Conservation (phyloP, 2,329 filamentous ascomycete species). For the Fusarium sp. region DNA sequence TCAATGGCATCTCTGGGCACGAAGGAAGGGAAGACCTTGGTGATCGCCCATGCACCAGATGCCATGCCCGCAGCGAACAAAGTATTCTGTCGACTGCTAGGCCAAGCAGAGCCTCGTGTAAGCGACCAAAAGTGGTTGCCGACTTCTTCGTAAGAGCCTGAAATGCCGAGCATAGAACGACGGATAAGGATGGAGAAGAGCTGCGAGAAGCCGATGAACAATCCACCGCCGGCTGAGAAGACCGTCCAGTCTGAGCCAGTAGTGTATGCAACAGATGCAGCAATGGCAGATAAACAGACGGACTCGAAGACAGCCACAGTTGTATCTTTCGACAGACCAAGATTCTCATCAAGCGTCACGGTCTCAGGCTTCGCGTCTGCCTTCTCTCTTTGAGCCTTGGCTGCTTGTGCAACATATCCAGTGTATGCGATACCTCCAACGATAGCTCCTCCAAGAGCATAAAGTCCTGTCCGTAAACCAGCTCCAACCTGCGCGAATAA, state of each 20-base stretch:
- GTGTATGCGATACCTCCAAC: conserved; percentile 66
- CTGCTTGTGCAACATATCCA: conserved; percentile 53
- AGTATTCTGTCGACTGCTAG: conserved; percentile 56
- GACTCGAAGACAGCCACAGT: conserved; percentile 58
- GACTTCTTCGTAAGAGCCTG: conserved; percentile 69
- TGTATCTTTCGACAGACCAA: conserved; percentile 53
- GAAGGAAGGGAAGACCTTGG: conserved; percentile 49
- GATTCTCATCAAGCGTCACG: conserved; percentile 53
- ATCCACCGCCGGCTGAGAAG: conserved; percentile 64
- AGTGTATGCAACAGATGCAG: conserved; percentile 49
- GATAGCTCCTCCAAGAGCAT: conserved; percentile 64
- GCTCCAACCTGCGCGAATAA: conserved; percentile 69
- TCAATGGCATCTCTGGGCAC: conserved; percentile 42
- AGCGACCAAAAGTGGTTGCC: conserved; percentile 65
- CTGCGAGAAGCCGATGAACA: conserved; percentile 69
- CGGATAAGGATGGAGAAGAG: conserved; percentile 65
- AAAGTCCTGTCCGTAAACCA: conserved; percentile 62
- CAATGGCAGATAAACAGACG: conserved; percentile 55
- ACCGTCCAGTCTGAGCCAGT: conserved; percentile 43
- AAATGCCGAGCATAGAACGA: conserved; percentile 68
- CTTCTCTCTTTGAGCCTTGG: conserved; percentile 46
- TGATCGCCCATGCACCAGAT: conserved; percentile 57
- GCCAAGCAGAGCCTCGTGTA: conserved; percentile 47
- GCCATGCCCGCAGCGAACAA: conserved; percentile 65
- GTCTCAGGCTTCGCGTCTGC: conserved; percentile 43